Conservation (phyloP, 768 basidiomycete genomes). For the Lentinula aciculospora region DNA sequence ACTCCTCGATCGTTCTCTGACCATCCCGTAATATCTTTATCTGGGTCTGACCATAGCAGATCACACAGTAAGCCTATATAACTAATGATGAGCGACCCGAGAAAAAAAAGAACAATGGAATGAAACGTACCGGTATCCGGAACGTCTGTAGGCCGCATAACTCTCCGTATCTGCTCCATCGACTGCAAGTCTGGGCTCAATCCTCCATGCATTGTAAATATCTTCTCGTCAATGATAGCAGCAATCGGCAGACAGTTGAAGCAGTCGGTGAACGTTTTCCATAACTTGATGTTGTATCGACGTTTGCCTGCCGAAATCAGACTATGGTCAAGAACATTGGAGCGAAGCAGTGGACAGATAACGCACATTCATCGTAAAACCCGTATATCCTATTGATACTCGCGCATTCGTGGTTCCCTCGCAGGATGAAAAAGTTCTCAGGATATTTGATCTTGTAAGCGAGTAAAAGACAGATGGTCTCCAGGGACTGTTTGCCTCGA, state of each 20-base stretch:
- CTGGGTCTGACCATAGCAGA: conserved; percentile 97
- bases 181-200: conserved; percentile 96
- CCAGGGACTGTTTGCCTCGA: conserved; percentile 96
- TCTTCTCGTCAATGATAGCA: conserved; percentile 99
- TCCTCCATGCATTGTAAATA: conserved; percentile 99
- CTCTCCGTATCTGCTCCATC: conserved; percentile 99
- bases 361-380: conserved; percentile 99
- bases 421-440: conserved; percentile 99
- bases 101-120: neutral
- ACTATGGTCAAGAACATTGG: neutral
- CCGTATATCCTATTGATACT: conserved; percentile 99
- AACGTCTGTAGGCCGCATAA: conserved; percentile 98
- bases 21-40: conserved; percentile 99
- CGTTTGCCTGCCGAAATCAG: conserved; percentile 76
- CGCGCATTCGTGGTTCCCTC: conserved; percentile 99
- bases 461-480: conserved; percentile 98
- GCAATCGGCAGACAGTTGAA: conserved; percentile 99
- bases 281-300: conserved; percentile 99
- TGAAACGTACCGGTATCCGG: conserved; percentile 83
- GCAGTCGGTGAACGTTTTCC: conserved; percentile 99
- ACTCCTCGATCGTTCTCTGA: conserved; percentile 99
- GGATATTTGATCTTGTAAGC: conserved; percentile 99
- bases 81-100: conserved; percentile 6
- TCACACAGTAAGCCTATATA: conserved; percentile 84
- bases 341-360: neutral